Percentiles rank a stretch among this genome's conserved stretches.
phyloP scores from a whole-genome alignment of 352 stramenopile genomes.

The Phytophthora tubulina region DNA sequence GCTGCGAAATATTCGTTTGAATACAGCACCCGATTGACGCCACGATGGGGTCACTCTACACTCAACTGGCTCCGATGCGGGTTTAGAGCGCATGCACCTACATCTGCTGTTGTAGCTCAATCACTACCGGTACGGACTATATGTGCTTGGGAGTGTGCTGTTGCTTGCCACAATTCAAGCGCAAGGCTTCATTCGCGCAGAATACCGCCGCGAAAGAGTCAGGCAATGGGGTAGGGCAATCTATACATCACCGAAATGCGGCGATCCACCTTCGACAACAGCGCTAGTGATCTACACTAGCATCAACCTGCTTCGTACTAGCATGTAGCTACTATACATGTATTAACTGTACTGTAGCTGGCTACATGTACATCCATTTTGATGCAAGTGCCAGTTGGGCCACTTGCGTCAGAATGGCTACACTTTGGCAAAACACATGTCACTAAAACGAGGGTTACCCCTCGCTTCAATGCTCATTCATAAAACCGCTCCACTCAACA shows the following conservation, averaged over 20 bases:
- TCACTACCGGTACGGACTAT: not conserved
- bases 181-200: slow-evolving; percentile 13
- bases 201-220: slow-evolving; percentile 26
- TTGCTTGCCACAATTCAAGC: not conserved
- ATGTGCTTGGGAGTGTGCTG: not conserved
- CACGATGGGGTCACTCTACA: slow-evolving; percentile 26
- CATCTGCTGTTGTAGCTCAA: not conserved
- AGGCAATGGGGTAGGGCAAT: slow-evolving; percentile 34
- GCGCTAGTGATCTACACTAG: no score
- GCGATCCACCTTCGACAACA: not conserved
- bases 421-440: not conserved
- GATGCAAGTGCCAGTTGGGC: no score
- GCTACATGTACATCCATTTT: no score
- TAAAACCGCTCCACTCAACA: slow-evolving; percentile 9
- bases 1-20: slow-evolving; percentile 18
- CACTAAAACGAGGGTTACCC: slow-evolving; percentile 1
- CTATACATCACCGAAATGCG: slow-evolving; percentile 5
- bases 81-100: not conserved
- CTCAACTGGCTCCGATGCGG: not conserved
- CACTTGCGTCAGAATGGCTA: no score
- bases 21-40: slow-evolving; percentile 8
- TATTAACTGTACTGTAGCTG: no score
- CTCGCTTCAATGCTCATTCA: slow-evolving; percentile 1
- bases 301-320: not conserved
- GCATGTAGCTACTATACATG: no score